Percentiles rank a stretch among this genome's conserved stretches.
Evolutionary conservation across 805 yeast genomes (phyloP).

Genomic region (Candida nitratophila): DNA sequence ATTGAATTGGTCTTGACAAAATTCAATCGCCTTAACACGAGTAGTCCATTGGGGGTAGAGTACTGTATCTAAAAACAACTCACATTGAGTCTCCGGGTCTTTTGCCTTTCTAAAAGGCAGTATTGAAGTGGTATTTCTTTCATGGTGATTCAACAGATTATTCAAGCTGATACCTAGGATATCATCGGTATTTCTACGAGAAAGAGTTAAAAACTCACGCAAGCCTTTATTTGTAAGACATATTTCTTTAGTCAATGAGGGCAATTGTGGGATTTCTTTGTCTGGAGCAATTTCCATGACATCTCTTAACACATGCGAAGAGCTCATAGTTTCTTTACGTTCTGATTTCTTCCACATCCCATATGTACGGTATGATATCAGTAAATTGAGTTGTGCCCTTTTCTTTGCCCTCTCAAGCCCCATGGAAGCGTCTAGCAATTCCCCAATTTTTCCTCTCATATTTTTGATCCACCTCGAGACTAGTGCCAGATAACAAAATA

Average conservation of each 20-base stretch:
- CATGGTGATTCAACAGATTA: slow-evolving; percentile 27
- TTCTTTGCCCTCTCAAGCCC: not conserved
- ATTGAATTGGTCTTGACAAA: slow-evolving; percentile 29
- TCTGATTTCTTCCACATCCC: not conserved
- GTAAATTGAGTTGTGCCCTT: not conserved
- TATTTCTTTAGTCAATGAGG: slow-evolving; percentile 18
- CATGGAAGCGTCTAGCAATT: not conserved
- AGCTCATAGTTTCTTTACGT: not conserved
- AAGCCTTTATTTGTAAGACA: slow-evolving; percentile 30
- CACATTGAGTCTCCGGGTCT: slow-evolving; percentile 21
- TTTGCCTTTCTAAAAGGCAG: slow-evolving; percentile 9
- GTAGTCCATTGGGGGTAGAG: slow-evolving; percentile 42
- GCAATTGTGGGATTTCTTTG: slow-evolving; percentile 18
- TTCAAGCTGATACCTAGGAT: slow-evolving; percentile 36
- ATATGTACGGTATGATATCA: too few species aligned
- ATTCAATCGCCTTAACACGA: slow-evolving; percentile 32
- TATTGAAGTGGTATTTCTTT: slow-evolving; percentile 12
- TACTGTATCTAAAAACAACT: slow-evolving; percentile 26
- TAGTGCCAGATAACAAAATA: too few species aligned
- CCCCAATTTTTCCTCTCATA: too few species aligned
- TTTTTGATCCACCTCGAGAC: too few species aligned
- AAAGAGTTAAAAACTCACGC: slow-evolving; percentile 27
- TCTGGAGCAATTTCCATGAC: slow-evolving; percentile 14
- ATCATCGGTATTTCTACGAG: slow-evolving; percentile 38
- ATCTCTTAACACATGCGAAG: too few species aligned